phyloP scores from a whole-genome alignment of 106 monocot species.

The Triglochin maritima region DNA sequence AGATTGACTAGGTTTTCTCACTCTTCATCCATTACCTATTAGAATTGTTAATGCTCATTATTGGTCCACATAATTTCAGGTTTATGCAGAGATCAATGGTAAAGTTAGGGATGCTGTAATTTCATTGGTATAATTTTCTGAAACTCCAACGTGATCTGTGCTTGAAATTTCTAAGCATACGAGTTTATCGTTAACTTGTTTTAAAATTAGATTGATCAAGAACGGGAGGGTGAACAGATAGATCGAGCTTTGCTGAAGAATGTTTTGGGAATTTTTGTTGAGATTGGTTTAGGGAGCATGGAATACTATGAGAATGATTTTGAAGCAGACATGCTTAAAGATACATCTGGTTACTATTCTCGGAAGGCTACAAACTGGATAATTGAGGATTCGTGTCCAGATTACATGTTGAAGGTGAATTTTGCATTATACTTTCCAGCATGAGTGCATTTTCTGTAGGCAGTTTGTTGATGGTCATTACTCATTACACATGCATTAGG shows the following conservation, averaged over 20 bases:
- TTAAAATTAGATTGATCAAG: constrained; percentile 52
- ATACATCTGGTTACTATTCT: constrained; percentile 28
- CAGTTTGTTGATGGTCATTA: background rate
- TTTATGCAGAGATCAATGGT: constrained; percentile 45
- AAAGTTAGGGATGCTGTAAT: constrained; percentile 62
- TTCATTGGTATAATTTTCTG: constrained; percentile 33
- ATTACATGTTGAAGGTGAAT: constrained; percentile 35
- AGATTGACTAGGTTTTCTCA: background rate
- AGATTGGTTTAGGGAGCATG: constrained; percentile 44
- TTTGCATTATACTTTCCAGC: background rate
- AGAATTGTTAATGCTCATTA: background rate
- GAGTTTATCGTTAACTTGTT: background rate
- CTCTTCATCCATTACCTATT: background rate
- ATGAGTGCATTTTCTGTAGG: background rate
- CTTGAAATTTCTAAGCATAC: background rate
- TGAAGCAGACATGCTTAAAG: constrained; percentile 28
- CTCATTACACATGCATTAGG: constrained; percentile 6
- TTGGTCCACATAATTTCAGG: constrained; percentile 18
- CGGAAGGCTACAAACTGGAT: constrained; percentile 40
- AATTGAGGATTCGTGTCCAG: constrained; percentile 34
- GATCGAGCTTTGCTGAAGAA: constrained; percentile 60
- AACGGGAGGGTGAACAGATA: constrained; percentile 67
- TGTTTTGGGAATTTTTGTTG: constrained; percentile 65
- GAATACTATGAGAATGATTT: constrained; percentile 32
- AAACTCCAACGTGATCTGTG: background rate